These are phyloP conservation scores for Austroboletus olivaceoglutinosus DNA, from an alignment of 1,284 basidiomycete genomes.

Conservation along the genomic window DNA sequence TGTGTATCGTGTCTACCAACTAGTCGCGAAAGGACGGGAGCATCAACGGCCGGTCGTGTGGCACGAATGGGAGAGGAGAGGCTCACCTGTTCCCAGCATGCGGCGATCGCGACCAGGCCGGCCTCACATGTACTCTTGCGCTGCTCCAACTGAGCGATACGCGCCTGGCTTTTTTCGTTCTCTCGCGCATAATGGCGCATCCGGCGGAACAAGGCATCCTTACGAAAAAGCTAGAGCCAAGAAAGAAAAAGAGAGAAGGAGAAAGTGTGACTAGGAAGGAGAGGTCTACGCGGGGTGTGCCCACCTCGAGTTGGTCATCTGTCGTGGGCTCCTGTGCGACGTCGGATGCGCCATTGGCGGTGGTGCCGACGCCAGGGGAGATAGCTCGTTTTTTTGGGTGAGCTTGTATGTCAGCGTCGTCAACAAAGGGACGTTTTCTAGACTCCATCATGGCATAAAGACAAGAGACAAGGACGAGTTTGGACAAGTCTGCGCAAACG, in stretches of 20 bases:
- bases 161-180: constrained; percentile 65
- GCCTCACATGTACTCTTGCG: constrained; percentile 75
- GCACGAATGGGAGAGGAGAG: not conserved
- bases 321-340: constrained; percentile 53
- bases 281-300: constrained; percentile 23
- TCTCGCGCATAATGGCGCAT: constrained; percentile 90
- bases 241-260: constrained; percentile 11
- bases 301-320: constrained; percentile 71
- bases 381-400: constrained; percentile 66
- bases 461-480: constrained; percentile 13
- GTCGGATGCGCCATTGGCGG: constrained; percentile 46
- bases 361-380: constrained; percentile 40
- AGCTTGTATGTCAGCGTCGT: constrained; percentile 48
- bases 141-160: constrained; percentile 72
- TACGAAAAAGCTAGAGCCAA: constrained; percentile 65
- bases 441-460: constrained; percentile 49
- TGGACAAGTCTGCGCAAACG: constrained; percentile 1
- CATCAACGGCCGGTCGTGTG: not conserved
- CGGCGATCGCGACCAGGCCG: constrained; percentile 75
- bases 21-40: constrained; percentile 31
- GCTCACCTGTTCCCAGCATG: constrained; percentile 87
- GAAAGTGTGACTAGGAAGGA: constrained; percentile 23
- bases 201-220: constrained; percentile 89
- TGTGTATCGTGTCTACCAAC: constrained; percentile 68
- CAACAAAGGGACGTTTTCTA: constrained; percentile 59